Evolutionary conservation across 306 rosid genomes (phyloP), one percentile per base, ranked within the genome.

Genomic region (Comarum palustre): DNA sequence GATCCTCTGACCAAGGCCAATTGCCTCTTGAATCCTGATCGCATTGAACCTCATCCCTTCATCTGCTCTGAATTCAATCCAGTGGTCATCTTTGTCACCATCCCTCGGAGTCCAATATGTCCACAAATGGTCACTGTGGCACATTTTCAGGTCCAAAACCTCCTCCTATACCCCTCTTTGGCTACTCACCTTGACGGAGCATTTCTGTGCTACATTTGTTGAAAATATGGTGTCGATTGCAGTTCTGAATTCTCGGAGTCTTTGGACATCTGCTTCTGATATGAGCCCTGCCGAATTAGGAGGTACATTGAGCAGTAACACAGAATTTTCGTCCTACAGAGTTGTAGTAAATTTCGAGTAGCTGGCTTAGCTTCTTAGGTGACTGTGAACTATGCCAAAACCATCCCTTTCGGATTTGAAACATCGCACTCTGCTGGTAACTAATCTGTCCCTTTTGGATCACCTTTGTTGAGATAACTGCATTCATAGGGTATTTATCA

Each of bases 1-100:
- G 82, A 93, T 87, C 81, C 98, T 84, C 75, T 93, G 98, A 48
- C 98, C 98, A 42, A 93, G 89, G 57, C 98, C 96, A 41, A 93
- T 90, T 10, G 97, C 95, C 69, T 93, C 98, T 72, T 93, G 98
- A 65, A 93, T 86, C 83, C 97, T 82, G 41, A 90, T 74, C 73
- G 86, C 98, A 77, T 93, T 90, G 82, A 93, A 90, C 67, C 86
- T 86, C 69, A 90, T 50, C 73, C 66, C 75, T 73, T 64, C 78
- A 29, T 57, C 70, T 20, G 25, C 80, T 73, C 85, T 66, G 17
- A 93, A 68, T 72, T 90, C 90, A 77, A 93, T 69, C 98, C 97
- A 90, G 38, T 85, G 90, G 25, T 83, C 88, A 58, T 38, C 73
- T 32, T 65, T 67, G 25, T 42, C 71, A 20, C 20, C 80, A n/a